Evolutionary conservation across 805 yeast species (phyloP), one percentile per base, ranked within the genome.

Genomic region (Cyberlindnera nakhonratchasimensis): DNA sequence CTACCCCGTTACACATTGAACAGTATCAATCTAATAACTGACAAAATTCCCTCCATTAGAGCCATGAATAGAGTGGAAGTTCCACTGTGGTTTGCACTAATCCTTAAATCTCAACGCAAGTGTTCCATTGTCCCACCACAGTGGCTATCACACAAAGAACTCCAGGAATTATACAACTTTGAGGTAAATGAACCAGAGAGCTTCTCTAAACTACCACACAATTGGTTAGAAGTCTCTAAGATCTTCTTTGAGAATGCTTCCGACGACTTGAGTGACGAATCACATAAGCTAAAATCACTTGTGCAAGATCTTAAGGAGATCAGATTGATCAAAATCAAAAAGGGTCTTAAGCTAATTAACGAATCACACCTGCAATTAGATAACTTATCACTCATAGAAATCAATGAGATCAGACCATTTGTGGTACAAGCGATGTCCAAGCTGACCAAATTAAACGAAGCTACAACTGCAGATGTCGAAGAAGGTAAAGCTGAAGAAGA

Each of bases 241-340:
- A 71, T 83, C 11, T 65, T 91, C 36, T 69, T 91, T 34, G 60
- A 60, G 4, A 70, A 70, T 32, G 96, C 96, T 2, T 53, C 82
- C 0, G 96, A 90, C 52, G 98, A 93, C 61, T 67, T 89, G 40
- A 66, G 70, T 12, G 91, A 84, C 47, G 82, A 88, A 1, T 73
- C 85, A 0, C 86, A 85, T 54, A 81, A 75, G 43, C 63, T 91
- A 20, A 67, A 93, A 37, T 75, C 86, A 3, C 61, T 80, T 13
- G 66, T 91, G 3, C 95, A 89, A 54, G 97, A 91, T 54, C 67
- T 93, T 40, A 71, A 93, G 30, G 98, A 93, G 64, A 71, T 89
- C 6, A 69, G 99, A 32, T 75, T 80, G 51, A 76, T 85, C 23
- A 93, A 93, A 58, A 81, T 89, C 2, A 72, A 93, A 39, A 79